Evolutionary conservation across 2,329 filamentous ascomycete species (phyloP), one percentile per base, ranked within the genome.

Genomic region (Dactylellina cionopaga): DNA sequence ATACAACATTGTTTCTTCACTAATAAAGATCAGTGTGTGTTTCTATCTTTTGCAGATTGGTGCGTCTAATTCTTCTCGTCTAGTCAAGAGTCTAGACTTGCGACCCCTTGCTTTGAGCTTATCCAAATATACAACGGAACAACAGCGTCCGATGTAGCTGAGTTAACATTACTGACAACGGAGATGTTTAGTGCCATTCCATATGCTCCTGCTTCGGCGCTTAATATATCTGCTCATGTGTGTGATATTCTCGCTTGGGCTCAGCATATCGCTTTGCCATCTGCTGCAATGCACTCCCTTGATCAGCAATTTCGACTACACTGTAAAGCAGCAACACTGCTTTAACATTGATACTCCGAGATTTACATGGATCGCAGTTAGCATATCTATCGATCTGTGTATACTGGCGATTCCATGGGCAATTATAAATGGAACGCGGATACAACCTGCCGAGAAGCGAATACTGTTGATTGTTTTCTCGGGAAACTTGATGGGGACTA

Each of bases 21-120:
- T 75, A 47, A 77, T 79, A 29, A 79, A 79, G 54, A 63, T 78
- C 24, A 78, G 77, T 6, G 76, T 78, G 5, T 78, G 77, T 63
- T 77, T 65, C 55, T 77, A 74, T 65, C 77, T 78, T 31, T 73
- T 79, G 37, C 76, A 78, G 41, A 77, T 79, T 43, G 60, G 78
- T 79, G 77, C 68, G 76, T 72, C 25, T 17, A 24, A 29, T 25
- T 17, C 11, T 49, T 39, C 37, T 44, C 54, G 56, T 19, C 19
- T 52, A 49, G 11, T n/a, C 27, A 43, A 35, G 44, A 65, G 11
- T 35, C 24, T 52, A 33, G 25, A 15, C 39, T n/a, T 19, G 25
- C n/a, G 22, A 43, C 17, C 56, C 65, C 49, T 70, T 62, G 47
- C 49, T 58, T 66, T n/a, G 15, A 22, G 33, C 17, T 51, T 17